phyloP scores from a whole-genome alignment of 257 asterid species.

The Solanum piurae region DNA sequence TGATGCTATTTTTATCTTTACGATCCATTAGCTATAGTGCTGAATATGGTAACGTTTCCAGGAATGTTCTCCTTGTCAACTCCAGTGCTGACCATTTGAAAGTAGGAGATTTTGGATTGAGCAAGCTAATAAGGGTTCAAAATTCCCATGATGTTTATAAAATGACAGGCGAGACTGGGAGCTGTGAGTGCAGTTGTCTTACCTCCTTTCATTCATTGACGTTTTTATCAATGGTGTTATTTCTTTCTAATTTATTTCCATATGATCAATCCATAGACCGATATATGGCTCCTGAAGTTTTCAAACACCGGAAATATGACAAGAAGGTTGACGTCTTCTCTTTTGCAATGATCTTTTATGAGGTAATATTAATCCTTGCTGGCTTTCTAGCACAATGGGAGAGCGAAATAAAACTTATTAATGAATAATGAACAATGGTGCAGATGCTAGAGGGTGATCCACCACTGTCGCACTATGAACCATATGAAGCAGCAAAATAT shows the following conservation, averaged over 20 bases:
- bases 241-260: not conserved
- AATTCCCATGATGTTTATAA: constrained; percentile 91
- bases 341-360: constrained; percentile 88
- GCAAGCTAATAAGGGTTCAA: constrained; percentile 86
- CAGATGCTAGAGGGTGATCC: constrained; percentile 99
- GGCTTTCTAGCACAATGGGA: not conserved
- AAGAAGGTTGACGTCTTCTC: constrained; percentile 97
- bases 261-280: constrained; percentile 42
- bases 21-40: not conserved
- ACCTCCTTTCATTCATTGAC: not conserved
- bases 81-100: constrained; percentile 88
- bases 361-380: constrained; percentile 35
- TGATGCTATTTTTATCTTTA: not conserved
- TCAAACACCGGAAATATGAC: constrained; percentile 92
- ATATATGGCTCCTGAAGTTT: constrained; percentile 99
- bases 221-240: not conserved
- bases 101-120: constrained; percentile 96
- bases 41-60: constrained; percentile 23
- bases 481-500: constrained; percentile 85
- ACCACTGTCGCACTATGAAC: constrained; percentile 69
- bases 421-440: constrained; percentile 10
- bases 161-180: constrained; percentile 99
- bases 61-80: constrained; percentile 95
- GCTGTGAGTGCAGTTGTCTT: constrained; percentile 54
- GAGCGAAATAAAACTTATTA: not conserved